A percentile compares a stretch with the other conserved stretches of the same genome.
Conservation (phyloP, 2,329 filamentous ascomycete species). For the Aspergillus candidus region DNA sequence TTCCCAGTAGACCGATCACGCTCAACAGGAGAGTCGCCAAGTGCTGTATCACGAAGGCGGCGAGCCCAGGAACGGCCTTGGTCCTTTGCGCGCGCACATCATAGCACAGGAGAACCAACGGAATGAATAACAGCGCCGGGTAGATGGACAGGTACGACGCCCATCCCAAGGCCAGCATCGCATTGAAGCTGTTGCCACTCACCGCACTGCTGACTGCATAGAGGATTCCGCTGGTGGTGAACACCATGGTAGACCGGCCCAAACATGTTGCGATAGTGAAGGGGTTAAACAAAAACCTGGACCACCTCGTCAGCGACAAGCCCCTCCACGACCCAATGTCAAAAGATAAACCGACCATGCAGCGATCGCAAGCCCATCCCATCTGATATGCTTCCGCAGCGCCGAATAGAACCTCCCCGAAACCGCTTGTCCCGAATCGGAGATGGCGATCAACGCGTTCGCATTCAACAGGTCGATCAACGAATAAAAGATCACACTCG, state of each 20-base stretch:
- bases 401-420: conserved; percentile 73
- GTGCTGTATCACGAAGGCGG: conserved; percentile 51
- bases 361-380: conserved; percentile 68
- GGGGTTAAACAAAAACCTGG: conserved; percentile 88
- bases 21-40: conserved; percentile 50
- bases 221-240: conserved; percentile 83
- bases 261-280: conserved; percentile 89
- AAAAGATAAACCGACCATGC: conserved; percentile 58
- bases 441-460: conserved; percentile 69
- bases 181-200: conserved; percentile 63
- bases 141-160: conserved; percentile 91
- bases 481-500: conserved; percentile 75
- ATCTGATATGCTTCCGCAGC: conserved; percentile 65
- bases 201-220: conserved; percentile 77
- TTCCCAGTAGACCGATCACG: conserved; percentile 57
- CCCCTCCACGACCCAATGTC: neutral
- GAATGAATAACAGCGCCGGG: conserved; percentile 77
- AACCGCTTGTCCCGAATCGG: conserved; percentile 70
- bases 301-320: conserved; percentile 2
- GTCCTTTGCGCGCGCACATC: conserved; percentile 51
- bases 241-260: conserved; percentile 79
- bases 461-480: conserved; percentile 76
- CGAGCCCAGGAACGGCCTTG: conserved; percentile 22
- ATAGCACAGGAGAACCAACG: conserved; percentile 72
- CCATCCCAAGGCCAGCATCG: conserved; percentile 78